Base-by-base conservation (phyloP, 1,139 yeast genomes). In the Hyphopichia buzzinii region DNA sequence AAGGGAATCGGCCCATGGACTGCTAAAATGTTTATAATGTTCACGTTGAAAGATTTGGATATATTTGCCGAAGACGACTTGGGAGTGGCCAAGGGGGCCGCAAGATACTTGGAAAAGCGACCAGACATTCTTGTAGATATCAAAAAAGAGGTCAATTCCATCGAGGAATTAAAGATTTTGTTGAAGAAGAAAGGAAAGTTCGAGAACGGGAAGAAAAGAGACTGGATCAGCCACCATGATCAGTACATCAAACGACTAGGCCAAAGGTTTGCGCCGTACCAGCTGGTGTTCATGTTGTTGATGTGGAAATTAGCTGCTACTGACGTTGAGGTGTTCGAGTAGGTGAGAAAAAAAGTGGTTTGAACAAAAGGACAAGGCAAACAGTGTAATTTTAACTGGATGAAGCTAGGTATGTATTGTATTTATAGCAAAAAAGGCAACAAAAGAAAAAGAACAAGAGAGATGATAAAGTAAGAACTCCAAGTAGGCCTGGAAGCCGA, bases 1-100 rank as follows among this genome's bases (percentile, higher is more conserved):
- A 85, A 87, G 52, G 97, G 97, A 0, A 76, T 89, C 24, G 97
- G 97, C 0, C 76, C 79, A 1, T 89, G 97, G 97, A 80, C 90
- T 8, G 94, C 95, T 0, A 85, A 84, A 39, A 89, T 89, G 96
- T 89, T 88, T 60, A 62, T 84, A 13, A 55, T 83, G 15, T 87
- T 88, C 52, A 84, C 85, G 0, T 61, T 89, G 32, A 72, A 72
- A 23, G 72, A 85, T 40, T 54, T 76, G 54, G 82, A 89, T 53
- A 77, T 86, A 0, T 86, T 87, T 57, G 84, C 94, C 2, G 67
- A 77, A 11, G 89, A 82, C 25, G 97, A 90, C 59, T 64, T 89
- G 37, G 97, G 96, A 1, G 76, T 89, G 2, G 90, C 92, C 27
- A 66, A 95, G 46, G 97, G 97, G 0, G 76, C 82, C 42, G 74